Conservation (phyloP, 257 asterid species). For the Buddleja alternifolia region DNA sequence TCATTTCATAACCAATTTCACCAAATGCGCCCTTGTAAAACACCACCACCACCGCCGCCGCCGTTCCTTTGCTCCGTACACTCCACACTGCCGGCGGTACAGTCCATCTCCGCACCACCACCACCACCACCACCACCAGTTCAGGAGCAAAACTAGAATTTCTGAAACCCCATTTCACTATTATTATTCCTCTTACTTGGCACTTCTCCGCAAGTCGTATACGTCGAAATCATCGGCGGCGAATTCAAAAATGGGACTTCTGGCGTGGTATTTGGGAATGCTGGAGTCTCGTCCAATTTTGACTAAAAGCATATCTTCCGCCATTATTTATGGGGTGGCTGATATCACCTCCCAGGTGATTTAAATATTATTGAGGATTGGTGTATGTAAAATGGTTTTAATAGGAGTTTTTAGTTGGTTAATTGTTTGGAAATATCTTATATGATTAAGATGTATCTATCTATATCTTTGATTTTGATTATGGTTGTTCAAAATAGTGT, state of each 20-base stretch:
- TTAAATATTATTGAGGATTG: background rate
- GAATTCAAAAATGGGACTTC: slow-evolving; percentile 48
- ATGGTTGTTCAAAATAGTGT: background rate
- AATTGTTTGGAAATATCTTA: slow-evolving; percentile 11
- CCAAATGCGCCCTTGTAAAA: slow-evolving; percentile 34
- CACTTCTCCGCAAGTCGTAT: slow-evolving; percentile 26
- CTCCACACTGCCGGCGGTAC: slow-evolving; percentile 39
- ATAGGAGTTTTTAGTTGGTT: background rate
- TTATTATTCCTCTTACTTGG: background rate
- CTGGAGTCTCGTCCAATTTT: slow-evolving; percentile 70
- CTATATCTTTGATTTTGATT: slow-evolving; percentile 17
- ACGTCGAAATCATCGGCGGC: slow-evolving; percentile 48
- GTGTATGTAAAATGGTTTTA: background rate
- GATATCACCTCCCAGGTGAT: slow-evolving; percentile 83
- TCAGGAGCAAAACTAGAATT: slow-evolving; percentile 20
- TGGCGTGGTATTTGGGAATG: slow-evolving; percentile 78
- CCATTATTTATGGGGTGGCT: slow-evolving; percentile 76
- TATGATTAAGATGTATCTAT: slow-evolving; percentile 40
- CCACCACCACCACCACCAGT: slow-evolving; percentile 2
- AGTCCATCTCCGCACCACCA: slow-evolving; percentile 30
- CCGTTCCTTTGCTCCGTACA: slow-evolving; percentile 29
- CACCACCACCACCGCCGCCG: slow-evolving; percentile 33
- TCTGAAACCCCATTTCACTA: slow-evolving; percentile 28
- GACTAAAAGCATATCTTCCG: slow-evolving; percentile 71
- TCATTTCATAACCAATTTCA: slow-evolving; percentile 32